Evolutionary conservation across 2,329 filamentous ascomycete species (phyloP), one percentile per base, ranked within the genome.

Genomic region (Ceratocystis lukuohia): DNA sequence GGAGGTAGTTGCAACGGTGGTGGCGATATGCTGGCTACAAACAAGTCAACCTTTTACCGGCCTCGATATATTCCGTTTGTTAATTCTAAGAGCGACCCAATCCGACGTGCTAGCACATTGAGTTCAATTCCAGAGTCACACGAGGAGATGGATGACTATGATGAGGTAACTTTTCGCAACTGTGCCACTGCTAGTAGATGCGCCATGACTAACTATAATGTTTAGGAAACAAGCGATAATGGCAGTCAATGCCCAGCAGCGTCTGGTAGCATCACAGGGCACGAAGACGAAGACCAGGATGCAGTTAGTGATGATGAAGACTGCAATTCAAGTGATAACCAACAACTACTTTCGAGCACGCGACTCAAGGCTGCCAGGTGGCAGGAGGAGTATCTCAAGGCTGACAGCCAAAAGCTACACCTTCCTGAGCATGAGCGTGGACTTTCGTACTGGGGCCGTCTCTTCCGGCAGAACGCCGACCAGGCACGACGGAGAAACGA

Each of bases 381-480:
- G 22, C 66, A 66, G 33, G 45, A 61, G 17, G 66, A 65, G 15
- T 68, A 66, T 17, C 61, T 63, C 37, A 48, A 45, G 37, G 64
- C 64, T 7, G 44, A 66, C 41, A 30, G n/a, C 10, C 50, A 22
- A 28, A 65, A 63, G 28, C n/a, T 66, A 4, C 28, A 30, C 8
- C 50, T 68, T 46, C 64, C 66, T 5, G 64, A 68, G 20, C 64
- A 68, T 37, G 66, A 68, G 41, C 64, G 66, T 8, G 66, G 66
- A 1, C 61, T 68, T 20, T 68, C 66, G 25, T 68, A 68, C 64
- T 68, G 66, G 66, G 66, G 66, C 22, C 64, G 66, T 17, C 50
- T 68, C 10, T 68, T 68, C 50, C 66, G 64, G 12, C 64, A 66
- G 48, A 68, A 68, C 44, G 57, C 64, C 5, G 50, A 66, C 15